Conservation (phyloP, 192 early-diverging fungal species). For the Jimgerdemannia lactiflua region DNA sequence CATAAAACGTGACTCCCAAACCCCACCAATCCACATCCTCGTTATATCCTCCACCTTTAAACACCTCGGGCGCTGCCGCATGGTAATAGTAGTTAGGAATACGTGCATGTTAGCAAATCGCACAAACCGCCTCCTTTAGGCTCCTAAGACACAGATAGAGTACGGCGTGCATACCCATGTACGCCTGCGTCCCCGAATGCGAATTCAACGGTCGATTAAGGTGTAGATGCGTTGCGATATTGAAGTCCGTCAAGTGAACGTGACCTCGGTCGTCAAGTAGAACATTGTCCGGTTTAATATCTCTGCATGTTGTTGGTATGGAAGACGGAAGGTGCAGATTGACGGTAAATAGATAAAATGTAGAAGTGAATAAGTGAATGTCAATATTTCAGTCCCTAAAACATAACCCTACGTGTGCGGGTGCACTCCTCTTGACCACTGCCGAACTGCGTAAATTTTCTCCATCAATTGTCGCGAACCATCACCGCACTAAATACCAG, state of each 20-base stretch:
- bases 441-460: too few species aligned
- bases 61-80: slow-evolving; percentile 64
- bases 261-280: slow-evolving; percentile 78
- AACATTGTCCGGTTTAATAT: slow-evolving; percentile 95
- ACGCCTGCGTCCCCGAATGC: slow-evolving; percentile 86
- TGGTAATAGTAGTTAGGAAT: not conserved
- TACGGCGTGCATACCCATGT: slow-evolving; percentile 63
- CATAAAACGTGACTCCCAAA: slow-evolving; percentile 87
- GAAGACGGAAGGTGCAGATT: not conserved
- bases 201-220: slow-evolving; percentile 64
- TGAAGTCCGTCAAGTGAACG: slow-evolving; percentile 93
- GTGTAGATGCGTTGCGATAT: slow-evolving; percentile 80
- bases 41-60: slow-evolving; percentile 68
- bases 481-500: too few species aligned
- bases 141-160: too few species aligned
- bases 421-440: too few species aligned
- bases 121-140: not conserved
- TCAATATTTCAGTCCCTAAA: not conserved
- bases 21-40: slow-evolving; percentile 95
- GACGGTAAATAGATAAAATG: not conserved
- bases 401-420: too few species aligned
- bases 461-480: too few species aligned
- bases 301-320: slow-evolving; percentile 30
- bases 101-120: not conserved
- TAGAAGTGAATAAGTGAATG: not conserved